Conservation (phyloP, 371 early-diverging fungal genomes). For the Zancudomyces culisetae region DNA sequence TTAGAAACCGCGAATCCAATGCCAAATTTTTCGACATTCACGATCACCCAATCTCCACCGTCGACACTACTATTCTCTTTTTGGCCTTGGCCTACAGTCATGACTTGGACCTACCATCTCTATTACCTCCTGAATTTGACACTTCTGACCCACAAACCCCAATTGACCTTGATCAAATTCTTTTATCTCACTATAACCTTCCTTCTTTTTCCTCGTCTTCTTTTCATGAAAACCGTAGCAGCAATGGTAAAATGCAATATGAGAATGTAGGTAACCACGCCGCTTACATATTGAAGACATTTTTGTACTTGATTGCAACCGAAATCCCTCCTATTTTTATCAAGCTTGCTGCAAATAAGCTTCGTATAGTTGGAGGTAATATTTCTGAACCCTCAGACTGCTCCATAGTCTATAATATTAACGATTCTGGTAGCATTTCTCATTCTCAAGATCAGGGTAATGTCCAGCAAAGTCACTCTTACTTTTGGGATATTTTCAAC, state of each 20-base stretch:
- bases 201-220: too few species aligned
- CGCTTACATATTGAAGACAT: neutral
- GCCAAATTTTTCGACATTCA: neutral
- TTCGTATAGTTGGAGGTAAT: too few species aligned
- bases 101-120: too few species aligned
- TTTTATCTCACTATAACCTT: neutral
- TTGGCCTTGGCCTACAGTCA: neutral
- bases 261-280: neutral
- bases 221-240: too few species aligned
- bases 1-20: neutral
- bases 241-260: neutral
- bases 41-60: neutral
- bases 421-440: too few species aligned
- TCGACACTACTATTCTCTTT: neutral
- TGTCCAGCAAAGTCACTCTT: too few species aligned
- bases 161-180: neutral
- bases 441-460: too few species aligned
- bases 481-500: too few species aligned
- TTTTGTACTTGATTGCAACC: neutral
- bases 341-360: too few species aligned
- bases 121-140: too few species aligned
- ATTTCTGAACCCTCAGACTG: too few species aligned
- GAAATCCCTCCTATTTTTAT: neutral
- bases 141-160: neutral
- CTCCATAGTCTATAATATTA: too few species aligned